phyloP scores from a whole-genome alignment of 306 rosid genomes.

The barrel medic (Medicago truncatula) region MtrunA17r5.0-ANR NC_053043.1:21270501-21271000 shows the following conservation, averaged over 20 bases:
- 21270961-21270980: conserved; percentile 84
- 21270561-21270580: conserved; percentile 2
- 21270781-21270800: conserved; percentile 76
- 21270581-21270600: conserved; percentile 67
- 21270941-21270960: conserved; percentile 86
- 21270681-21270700: conserved; percentile 87
- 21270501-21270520: too few species aligned
- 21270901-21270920: conserved; percentile 94
- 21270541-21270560: neutral
- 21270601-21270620: conserved; percentile 90
- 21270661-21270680: conserved; percentile 93
- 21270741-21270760: conserved; percentile 94
- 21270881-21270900: conserved; percentile 94
- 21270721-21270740: conserved; percentile 94
- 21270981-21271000: conserved; percentile 73
- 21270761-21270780: conserved; percentile 92
- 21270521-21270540: neutral
- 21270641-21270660: conserved; percentile 94
- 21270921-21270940: conserved; percentile 96
- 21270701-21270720: conserved; percentile 99
- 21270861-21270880: conserved; percentile 96
- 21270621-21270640: conserved; percentile 97
- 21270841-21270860: conserved; percentile 87
- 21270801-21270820: conserved; percentile 86
- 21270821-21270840: conserved; percentile 74